Base-by-base conservation (phyloP, 805 yeast species). In the Wickerhamiella azyma region DNA sequence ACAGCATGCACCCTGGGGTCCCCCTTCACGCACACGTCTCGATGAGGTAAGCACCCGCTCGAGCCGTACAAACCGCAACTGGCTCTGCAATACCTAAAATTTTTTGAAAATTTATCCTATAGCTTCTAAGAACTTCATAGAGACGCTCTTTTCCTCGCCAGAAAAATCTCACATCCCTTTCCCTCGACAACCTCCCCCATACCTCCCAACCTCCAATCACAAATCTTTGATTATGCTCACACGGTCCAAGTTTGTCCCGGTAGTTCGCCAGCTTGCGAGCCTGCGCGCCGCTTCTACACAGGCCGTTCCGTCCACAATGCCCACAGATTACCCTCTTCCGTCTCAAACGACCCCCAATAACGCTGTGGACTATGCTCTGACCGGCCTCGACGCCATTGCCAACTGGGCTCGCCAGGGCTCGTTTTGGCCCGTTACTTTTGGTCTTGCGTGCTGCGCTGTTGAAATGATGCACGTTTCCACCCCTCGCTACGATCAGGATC, bases 381-480 rank as follows among this genome's bases (percentile, higher is more conserved):
- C 94, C 14, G 75, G 88, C 17, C 67, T 84, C 56, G 94, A 84
- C 59, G 79, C 79, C 51, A 75, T 84, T 52, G 86, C 86, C 53
- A 80, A 80, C 68, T 84, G 94, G 94, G 94, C 89, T 1, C 75
- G 94, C 65, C 85, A 82, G 61, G 85, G 94, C 24, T 81, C 92
- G 1, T 84, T 84, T 64, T 84, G 94, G 94, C 94, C 94, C 8
- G 88, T 83, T 39, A 84, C 94, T 32, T 84, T 84, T 64, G 94
- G 94, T 29, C 70, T 84, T 59, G 94, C 94, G 8, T 84, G 94
- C 66, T 84, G 94, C 70, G 94, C 94, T 50, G 94, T 84, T 37
- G 94, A 84, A 66, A 84, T 84, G 94, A 84, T 84, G 94, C 94
- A 84, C 62, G 82, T 81, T 33, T 84, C 94, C 21, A 77, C 94